Percentiles rank a stretch among this genome's conserved stretches.
Evolutionary conservation across 495 filamentous ascomycete species (phyloP).

Genomic region (Hypoxylon crocopeplum): DNA sequence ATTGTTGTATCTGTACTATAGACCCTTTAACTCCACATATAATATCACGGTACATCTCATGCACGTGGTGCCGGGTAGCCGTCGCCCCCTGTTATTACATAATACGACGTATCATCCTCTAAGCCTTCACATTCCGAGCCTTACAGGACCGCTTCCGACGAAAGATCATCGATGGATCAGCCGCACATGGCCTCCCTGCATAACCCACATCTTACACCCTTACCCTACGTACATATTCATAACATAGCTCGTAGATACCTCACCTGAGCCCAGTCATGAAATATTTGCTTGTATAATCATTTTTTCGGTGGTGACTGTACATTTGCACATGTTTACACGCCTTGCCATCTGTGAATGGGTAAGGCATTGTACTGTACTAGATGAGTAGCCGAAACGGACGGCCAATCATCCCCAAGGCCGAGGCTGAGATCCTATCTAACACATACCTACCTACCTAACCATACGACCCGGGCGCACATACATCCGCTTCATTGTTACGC

Average conservation of each 20-base stretch:
- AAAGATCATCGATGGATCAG: conserved; percentile 5
- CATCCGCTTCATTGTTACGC: too few species aligned
- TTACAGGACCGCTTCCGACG: conserved; percentile 11
- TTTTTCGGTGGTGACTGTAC: too few species aligned
- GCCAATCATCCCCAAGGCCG: neutral
- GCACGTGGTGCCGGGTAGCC: too few species aligned
- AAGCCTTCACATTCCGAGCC: conserved; percentile 24
- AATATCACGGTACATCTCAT: neutral
- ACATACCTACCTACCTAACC: neutral
- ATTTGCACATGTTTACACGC: too few species aligned
- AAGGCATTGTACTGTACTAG: too few species aligned
- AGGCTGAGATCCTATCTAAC: neutral
- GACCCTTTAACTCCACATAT: too few species aligned
- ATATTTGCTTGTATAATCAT: too few species aligned
- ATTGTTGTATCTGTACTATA: too few species aligned
- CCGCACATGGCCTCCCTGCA: conserved; percentile 21
- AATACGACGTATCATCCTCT: neutral
- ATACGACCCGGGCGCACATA: too few species aligned
- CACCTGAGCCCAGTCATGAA: neutral
- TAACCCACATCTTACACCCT: neutral
- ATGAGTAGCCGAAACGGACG: conserved; percentile 1
- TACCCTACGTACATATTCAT: neutral
- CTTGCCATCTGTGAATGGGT: too few species aligned
- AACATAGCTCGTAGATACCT: neutral
- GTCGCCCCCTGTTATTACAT: neutral